These are phyloP conservation scores for Hansenula lynferdii DNA, from an alignment of 1,139 yeast species.

Conservation along the genomic window DNA sequence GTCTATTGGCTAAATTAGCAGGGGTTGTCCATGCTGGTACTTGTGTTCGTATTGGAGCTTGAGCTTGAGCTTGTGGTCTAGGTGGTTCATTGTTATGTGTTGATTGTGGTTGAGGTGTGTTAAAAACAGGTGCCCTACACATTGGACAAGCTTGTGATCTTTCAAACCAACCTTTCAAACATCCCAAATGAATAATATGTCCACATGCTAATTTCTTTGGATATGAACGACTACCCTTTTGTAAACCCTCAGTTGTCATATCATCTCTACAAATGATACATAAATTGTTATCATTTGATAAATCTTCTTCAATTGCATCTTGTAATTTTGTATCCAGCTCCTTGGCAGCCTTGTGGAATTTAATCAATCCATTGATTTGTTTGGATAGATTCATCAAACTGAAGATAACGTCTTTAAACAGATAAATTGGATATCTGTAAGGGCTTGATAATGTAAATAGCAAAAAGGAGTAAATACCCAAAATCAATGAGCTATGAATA, in stretches of 20 bases:
- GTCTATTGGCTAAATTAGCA: not conserved
- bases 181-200: slow-evolving; percentile 86
- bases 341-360: slow-evolving; percentile 56
- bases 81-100: slow-evolving; percentile 2
- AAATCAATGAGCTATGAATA: slow-evolving; percentile 37
- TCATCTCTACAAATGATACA: slow-evolving; percentile 88
- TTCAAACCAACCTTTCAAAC: slow-evolving; percentile 91
- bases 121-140: slow-evolving; percentile 72
- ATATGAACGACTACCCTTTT: slow-evolving; percentile 37
- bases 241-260: slow-evolving; percentile 43
- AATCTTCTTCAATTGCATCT: slow-evolving; percentile 56
- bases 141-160: slow-evolving; percentile 90
- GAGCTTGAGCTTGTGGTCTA: not conserved
- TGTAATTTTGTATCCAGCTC: slow-evolving; percentile 62
- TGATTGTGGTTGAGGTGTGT: slow-evolving; percentile 16
- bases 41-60: not conserved
- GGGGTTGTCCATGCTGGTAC: too few species aligned
- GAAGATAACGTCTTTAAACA: slow-evolving; percentile 62
- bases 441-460: slow-evolving; percentile 43
- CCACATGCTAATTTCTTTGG: slow-evolving; percentile 82
- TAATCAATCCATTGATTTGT: slow-evolving; percentile 47
- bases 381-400: slow-evolving; percentile 45
- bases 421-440: slow-evolving; percentile 55
- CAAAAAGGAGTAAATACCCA: slow-evolving; percentile 46
- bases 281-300: slow-evolving; percentile 52